phyloP scores from a whole-genome alignment of 345 rosid species.

The Eucalyptus pumila region DNA sequence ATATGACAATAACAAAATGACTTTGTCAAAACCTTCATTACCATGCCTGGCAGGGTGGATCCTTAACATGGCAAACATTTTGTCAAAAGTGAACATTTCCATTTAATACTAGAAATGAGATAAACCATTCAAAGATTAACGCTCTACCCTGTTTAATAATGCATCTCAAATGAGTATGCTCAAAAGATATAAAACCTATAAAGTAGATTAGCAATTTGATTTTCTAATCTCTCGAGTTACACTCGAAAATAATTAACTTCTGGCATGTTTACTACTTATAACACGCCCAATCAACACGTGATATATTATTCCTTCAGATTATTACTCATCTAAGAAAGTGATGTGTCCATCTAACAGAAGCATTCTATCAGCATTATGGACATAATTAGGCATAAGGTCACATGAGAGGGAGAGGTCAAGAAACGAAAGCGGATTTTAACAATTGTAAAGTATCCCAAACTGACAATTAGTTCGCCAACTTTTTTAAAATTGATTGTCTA shows the following conservation, averaged over 20 bases:
- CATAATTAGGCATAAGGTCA: neutral
- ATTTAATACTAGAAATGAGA: neutral
- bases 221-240: neutral
- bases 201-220: neutral
- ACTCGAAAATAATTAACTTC: neutral
- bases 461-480: neutral
- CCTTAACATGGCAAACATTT: neutral
- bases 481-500: neutral
- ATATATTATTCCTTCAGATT: neutral
- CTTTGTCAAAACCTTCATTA: neutral
- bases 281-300: neutral
- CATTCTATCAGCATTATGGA: neutral
- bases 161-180: neutral
- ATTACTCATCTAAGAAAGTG: neutral
- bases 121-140: neutral
- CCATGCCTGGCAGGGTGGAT: neutral
- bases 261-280: neutral
- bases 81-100: neutral
- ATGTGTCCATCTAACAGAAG: neutral
- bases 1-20: neutral
- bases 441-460: neutral
- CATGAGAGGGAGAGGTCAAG: neutral
- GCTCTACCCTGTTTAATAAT: neutral
- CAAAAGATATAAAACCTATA: neutral
- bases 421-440: neutral